Percentiles rank a stretch among this genome's conserved stretches.
Conservation (phyloP, 768 basidiomycete species). For the Cytidiella melzeri region DNA sequence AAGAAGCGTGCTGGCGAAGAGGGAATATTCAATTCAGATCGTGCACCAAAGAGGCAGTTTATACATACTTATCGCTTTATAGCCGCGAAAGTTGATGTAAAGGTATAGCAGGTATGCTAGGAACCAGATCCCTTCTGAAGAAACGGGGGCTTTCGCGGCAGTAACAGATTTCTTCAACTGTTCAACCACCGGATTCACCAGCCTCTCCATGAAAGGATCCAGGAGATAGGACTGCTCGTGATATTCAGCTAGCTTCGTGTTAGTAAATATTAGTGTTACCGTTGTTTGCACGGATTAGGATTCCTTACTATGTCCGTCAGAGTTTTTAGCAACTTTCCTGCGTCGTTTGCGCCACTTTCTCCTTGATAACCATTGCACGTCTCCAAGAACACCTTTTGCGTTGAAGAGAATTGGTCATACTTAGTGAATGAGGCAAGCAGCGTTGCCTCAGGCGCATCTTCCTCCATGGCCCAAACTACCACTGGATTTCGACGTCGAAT, state of each 20-base stretch:
- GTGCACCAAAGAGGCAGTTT: not conserved
- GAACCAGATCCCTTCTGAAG: conserved; percentile 31
- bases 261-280: conserved; percentile 5
- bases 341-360: conserved; percentile 33
- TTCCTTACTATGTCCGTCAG: conserved; percentile 45
- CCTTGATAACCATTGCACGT: conserved; percentile 32
- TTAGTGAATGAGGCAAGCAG: conserved; percentile 55
- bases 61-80: conserved; percentile 81
- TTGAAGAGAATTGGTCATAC: conserved; percentile 48
- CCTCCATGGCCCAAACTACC: conserved; percentile 29
- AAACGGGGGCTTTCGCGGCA: conserved; percentile 24
- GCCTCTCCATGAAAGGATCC: conserved; percentile 79
- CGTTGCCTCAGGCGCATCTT: conserved; percentile 38
- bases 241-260: conserved; percentile 70
- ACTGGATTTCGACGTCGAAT: too few relatives aligned
- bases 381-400: conserved; percentile 47
- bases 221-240: conserved; percentile 92
- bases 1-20: conserved; percentile 75
- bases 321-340: conserved; percentile 30
- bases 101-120: conserved; percentile 64
- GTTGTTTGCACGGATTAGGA: not conserved
- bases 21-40: not conserved
- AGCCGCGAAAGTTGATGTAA: conserved; percentile 83
- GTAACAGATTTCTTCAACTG: conserved; percentile 39
- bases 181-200: conserved; percentile 72